Conservation (phyloP, 2,329 filamentous ascomycete genomes). For the Diaporthe eres region DNA sequence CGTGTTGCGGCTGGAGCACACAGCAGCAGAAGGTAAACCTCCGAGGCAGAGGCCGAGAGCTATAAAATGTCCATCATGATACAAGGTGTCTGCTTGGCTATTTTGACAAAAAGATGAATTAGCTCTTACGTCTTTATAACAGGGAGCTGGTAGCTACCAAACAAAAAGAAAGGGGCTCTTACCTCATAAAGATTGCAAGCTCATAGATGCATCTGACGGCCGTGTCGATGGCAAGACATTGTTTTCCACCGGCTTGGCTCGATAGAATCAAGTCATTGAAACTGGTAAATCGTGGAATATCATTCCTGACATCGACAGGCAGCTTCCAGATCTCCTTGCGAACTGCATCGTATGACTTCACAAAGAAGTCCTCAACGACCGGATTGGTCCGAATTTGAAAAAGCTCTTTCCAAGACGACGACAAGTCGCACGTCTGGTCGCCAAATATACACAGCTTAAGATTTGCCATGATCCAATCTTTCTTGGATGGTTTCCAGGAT, state of each 20-base stretch:
- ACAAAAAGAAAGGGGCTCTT: no score
- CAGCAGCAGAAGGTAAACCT: neutral
- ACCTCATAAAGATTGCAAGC: constrained; percentile 9
- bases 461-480: constrained; percentile 1
- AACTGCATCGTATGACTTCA: constrained; percentile 8
- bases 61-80: neutral
- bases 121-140: neutral
- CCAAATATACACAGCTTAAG: constrained; percentile 44
- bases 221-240: constrained; percentile 22
- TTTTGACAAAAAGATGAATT: neutral
- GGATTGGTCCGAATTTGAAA: constrained; percentile 37
- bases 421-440: constrained; percentile 44
- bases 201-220: constrained; percentile 11
- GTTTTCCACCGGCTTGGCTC: constrained; percentile 41
- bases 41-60: constrained; percentile 27
- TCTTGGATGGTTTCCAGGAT: neutral
- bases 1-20: neutral
- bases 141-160: no score
- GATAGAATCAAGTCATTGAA: constrained; percentile 43
- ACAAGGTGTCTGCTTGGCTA: constrained; percentile 17
- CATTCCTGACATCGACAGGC: constrained; percentile 39
- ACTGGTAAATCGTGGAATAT: constrained; percentile 44
- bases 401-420: constrained; percentile 40
- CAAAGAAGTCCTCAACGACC: constrained; percentile 36
- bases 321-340: constrained; percentile 38